phyloP scores from a whole-genome alignment of 2,329 filamentous ascomycete species.

The Neurospora crassa region DNA sequence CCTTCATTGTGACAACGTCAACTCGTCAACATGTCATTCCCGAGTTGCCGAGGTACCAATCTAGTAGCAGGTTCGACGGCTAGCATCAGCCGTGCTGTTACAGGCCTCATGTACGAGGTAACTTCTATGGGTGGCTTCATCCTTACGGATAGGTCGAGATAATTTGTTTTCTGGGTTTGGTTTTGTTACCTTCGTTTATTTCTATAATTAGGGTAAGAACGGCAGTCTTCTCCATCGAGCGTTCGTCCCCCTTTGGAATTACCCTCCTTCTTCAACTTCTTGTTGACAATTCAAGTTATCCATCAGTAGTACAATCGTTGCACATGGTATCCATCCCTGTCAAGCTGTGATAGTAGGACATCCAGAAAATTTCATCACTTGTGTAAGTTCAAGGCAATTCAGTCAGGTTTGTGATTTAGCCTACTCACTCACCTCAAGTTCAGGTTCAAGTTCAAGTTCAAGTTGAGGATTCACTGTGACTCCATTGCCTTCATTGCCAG shows the following conservation, averaged over 20 bases:
- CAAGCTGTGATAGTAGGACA: neutral
- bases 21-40: neutral
- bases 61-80: neutral
- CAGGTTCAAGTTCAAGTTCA: neutral
- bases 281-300: neutral
- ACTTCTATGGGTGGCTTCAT: no score
- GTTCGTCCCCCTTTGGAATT: neutral
- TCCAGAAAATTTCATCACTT: neutral
- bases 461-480: neutral
- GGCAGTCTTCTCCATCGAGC: neutral
- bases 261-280: neutral
- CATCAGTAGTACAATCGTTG: neutral
- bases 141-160: neutral
- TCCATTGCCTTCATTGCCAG: neutral
- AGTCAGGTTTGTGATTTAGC: neutral
- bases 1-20: neutral
- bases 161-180: neutral
- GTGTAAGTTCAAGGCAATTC: neutral
- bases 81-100: no score
- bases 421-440: neutral
- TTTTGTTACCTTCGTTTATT: neutral
- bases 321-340: neutral
- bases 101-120: no score
- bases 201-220: neutral
- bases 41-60: neutral